phyloP scores from a whole-genome alignment of 306 rosid species.

The Hippophae gyantsensis region DNA sequence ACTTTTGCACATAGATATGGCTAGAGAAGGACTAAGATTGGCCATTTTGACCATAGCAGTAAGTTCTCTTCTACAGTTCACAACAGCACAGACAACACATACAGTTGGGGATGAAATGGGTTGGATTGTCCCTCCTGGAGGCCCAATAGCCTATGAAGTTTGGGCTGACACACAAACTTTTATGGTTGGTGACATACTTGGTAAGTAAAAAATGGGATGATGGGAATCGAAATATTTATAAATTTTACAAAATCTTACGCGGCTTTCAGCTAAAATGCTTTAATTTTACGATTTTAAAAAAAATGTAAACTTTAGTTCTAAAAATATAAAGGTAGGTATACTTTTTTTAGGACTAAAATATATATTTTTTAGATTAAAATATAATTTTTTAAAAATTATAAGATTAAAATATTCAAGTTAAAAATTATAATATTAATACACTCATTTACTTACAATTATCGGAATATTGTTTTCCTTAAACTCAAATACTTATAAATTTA shows the following conservation, averaged over 20 bases:
- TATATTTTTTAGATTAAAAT: too few species aligned
- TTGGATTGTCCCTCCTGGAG: conserved; percentile 36
- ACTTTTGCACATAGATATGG: conserved; percentile 11
- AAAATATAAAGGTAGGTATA: too few species aligned
- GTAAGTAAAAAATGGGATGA: conserved; percentile 7
- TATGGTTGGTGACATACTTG: conserved; percentile 30
- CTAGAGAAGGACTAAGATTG: conserved; percentile 7
- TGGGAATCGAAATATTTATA: too few species aligned
- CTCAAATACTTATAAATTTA: too few species aligned
- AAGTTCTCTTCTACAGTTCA: conserved; percentile 14
- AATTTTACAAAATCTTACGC: neutral
- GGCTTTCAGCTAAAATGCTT: too few species aligned
- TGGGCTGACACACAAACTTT: conserved; percentile 30
- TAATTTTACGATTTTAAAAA: too few species aligned
- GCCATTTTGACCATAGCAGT: conserved; percentile 25
- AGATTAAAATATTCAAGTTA: too few species aligned
- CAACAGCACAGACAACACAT: conserved; percentile 22
- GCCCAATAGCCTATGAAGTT: conserved; percentile 11
- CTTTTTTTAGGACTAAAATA: too few species aligned
- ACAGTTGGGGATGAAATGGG: conserved; percentile 31
- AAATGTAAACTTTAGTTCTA: too few species aligned
- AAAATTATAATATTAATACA: neutral
- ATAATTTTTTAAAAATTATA: too few species aligned
- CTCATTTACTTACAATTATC: neutral
- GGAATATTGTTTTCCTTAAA: too few species aligned